phyloP scores from a whole-genome alignment of 495 filamentous ascomycete genomes.

The Chaetomium tenue region DNA sequence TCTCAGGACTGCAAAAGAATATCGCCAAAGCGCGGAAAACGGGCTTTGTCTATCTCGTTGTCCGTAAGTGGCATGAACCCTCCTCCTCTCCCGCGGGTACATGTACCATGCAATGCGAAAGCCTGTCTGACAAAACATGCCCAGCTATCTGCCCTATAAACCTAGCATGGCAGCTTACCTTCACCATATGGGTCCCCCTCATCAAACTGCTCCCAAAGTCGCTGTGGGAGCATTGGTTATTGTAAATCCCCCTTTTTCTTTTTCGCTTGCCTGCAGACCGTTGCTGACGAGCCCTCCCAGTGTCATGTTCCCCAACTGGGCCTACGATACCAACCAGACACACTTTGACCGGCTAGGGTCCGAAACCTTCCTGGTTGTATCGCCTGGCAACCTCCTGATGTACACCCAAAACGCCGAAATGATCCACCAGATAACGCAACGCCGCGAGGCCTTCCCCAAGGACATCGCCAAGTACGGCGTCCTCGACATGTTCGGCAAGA shows the following conservation, averaged over 20 bases:
- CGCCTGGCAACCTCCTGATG: conserved; percentile 47
- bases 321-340: conserved; percentile 35
- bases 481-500: conserved; percentile 62
- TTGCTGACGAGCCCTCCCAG: conserved; percentile 26
- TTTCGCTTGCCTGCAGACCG: not conserved
- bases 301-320: conserved; percentile 40
- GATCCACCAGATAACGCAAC: conserved; percentile 57
- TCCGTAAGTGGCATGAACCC: conserved; percentile 43
- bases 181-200: conserved; percentile 49
- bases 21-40: conserved; percentile 47
- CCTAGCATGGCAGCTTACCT: conserved; percentile 51
- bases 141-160: conserved; percentile 46
- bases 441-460: conserved; percentile 68
- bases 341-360: conserved; percentile 39
- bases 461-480: conserved; percentile 55
- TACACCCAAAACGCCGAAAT: conserved; percentile 57
- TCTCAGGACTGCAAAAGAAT: conserved; percentile 39
- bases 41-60: conserved; percentile 45
- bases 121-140: conserved; percentile 6
- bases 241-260: conserved; percentile 33
- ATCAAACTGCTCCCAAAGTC: conserved; percentile 48
- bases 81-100: not conserved
- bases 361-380: conserved; percentile 55
- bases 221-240: conserved; percentile 47
- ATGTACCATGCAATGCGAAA: not conserved